Percentiles rank a stretch among this genome's conserved stretches.
Evolutionary conservation across 495 filamentous ascomycete genomes (phyloP).

Genomic region (Terfezia claveryi): DNA sequence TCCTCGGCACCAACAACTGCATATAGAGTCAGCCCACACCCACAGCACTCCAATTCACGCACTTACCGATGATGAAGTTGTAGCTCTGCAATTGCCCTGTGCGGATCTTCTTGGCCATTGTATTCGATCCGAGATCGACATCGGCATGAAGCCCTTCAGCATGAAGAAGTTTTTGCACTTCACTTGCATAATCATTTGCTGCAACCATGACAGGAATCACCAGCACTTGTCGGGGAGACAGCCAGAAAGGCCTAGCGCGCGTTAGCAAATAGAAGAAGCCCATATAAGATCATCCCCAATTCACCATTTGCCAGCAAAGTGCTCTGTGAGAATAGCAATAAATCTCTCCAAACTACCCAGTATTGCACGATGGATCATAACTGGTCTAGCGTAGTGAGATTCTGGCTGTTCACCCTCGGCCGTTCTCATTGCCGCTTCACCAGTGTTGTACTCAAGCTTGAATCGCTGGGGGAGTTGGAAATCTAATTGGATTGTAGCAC

Average conservation of each 20-base stretch:
- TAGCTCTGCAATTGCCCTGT: conserved; percentile 72
- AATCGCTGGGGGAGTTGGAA: conserved; percentile 80
- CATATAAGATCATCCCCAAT: neutral
- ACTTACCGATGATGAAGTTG: conserved; percentile 69
- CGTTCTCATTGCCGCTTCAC: conserved; percentile 27
- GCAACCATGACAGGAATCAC: conserved; percentile 78
- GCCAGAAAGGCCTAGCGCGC: conserved; percentile 50
- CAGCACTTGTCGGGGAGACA: conserved; percentile 77
- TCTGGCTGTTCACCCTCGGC: conserved; percentile 20
- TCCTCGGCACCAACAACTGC: conserved; percentile 69
- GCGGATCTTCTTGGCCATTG: conserved; percentile 87
- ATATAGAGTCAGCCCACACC: neutral
- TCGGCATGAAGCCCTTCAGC: conserved; percentile 52
- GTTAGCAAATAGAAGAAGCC: neutral
- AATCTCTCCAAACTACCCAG: conserved; percentile 87
- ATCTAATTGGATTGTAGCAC: conserved; percentile 92
- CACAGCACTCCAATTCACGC: neutral
- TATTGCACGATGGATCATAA: conserved; percentile 94
- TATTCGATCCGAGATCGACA: conserved; percentile 73
- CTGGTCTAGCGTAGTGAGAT: conserved; percentile 64
- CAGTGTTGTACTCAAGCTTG: conserved; percentile 60
- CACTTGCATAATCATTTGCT: conserved; percentile 64
- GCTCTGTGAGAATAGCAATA: conserved; percentile 78
- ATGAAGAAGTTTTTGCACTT: conserved; percentile 41
- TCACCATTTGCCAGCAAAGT: conserved; percentile 83